Evolutionary conservation across 306 rosid species (phyloP).

Genomic region (Dicorynia guianensis): DNA sequence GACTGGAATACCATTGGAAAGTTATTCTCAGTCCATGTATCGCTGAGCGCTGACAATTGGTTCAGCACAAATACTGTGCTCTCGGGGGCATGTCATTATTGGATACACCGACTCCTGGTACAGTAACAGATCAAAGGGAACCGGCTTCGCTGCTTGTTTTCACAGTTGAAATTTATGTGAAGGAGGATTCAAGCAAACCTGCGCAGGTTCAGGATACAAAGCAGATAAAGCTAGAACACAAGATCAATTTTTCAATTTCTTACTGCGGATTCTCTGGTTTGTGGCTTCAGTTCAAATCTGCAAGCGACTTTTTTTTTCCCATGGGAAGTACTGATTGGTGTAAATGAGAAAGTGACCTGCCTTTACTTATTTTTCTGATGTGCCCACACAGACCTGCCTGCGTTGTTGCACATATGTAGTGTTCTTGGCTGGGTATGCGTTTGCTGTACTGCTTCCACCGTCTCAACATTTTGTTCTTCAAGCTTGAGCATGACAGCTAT

Average conservation of each 20-base stretch:
- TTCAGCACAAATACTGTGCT: conserved; percentile 27
- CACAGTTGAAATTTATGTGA: conserved; percentile 21
- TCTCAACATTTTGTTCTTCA: conserved; percentile 33
- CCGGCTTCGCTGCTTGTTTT: conserved; percentile 26
- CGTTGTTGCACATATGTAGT: conserved; percentile 25
- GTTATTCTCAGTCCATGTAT: conserved; percentile 36
- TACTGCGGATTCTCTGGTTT: conserved; percentile 44
- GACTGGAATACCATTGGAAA: conserved; percentile 36
- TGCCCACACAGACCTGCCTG: conserved; percentile 18
- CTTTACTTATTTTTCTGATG: background rate
- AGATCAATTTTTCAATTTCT: conserved; percentile 41
- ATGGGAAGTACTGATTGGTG: conserved; percentile 41
- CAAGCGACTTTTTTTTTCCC: conserved; percentile 45
- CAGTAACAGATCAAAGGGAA: conserved; percentile 28
- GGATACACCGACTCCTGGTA: conserved; percentile 25
- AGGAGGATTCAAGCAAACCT: conserved; percentile 38
- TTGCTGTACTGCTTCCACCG: conserved; percentile 26
- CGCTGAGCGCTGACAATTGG: conserved; percentile 32
- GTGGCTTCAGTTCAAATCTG: conserved; percentile 52
- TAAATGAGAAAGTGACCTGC: conserved; percentile 37
- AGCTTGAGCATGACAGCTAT: conserved; percentile 33
- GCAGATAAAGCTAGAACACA: conserved; percentile 30
- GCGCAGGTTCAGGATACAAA: conserved; percentile 34
- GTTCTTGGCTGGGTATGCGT: conserved; percentile 33
- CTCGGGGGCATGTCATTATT: conserved; percentile 35